phyloP scores from a whole-genome alignment of 805 yeast species.

The Saccharomycopsis microspora region DNA sequence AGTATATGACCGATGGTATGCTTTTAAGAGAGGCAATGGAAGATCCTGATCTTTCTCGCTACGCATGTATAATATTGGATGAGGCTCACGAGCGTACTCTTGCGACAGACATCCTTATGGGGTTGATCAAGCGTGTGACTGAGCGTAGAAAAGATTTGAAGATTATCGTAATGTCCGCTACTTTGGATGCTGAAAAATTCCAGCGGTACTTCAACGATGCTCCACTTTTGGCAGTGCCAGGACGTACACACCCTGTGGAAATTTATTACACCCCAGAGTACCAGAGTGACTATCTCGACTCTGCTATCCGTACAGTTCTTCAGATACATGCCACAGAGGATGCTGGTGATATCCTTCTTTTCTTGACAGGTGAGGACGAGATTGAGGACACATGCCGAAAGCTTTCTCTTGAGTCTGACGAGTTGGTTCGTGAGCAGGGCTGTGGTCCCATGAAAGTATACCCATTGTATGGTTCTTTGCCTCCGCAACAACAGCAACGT shows the following conservation, averaged over 20 bases:
- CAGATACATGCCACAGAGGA: slow-evolving; percentile 97
- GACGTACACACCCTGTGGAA: slow-evolving; percentile 96
- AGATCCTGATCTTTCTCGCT: slow-evolving; percentile 69
- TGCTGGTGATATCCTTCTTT: slow-evolving; percentile 79
- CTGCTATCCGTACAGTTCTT: slow-evolving; percentile 88
- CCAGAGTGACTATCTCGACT: slow-evolving; percentile 88
- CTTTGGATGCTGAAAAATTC: slow-evolving; percentile 93
- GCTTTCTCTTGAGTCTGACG: slow-evolving; percentile 80
- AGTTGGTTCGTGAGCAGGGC: slow-evolving; percentile 74
- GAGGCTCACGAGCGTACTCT: slow-evolving; percentile 98
- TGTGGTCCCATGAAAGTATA: slow-evolving; percentile 86
- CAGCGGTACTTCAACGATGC: slow-evolving; percentile 84
- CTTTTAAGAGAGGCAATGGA: slow-evolving; percentile 94
- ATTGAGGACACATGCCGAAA: slow-evolving; percentile 95
- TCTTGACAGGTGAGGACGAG: slow-evolving; percentile 94
- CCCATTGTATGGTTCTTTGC: slow-evolving; percentile 92
- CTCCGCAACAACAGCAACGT: slow-evolving; percentile 90
- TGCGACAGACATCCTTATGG: slow-evolving; percentile 95
- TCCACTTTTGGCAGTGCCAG: slow-evolving; percentile 92
- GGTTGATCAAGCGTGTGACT: slow-evolving; percentile 75
- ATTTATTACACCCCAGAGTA: slow-evolving; percentile 94
- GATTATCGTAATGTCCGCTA: slow-evolving; percentile 93
- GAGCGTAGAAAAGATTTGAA: slow-evolving; percentile 77
- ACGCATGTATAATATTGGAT: slow-evolving; percentile 86
- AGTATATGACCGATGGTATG: slow-evolving; percentile 99